phyloP scores from a whole-genome alignment of 2,329 filamentous ascomycete genomes.

The Venturia aucupariae region DNA sequence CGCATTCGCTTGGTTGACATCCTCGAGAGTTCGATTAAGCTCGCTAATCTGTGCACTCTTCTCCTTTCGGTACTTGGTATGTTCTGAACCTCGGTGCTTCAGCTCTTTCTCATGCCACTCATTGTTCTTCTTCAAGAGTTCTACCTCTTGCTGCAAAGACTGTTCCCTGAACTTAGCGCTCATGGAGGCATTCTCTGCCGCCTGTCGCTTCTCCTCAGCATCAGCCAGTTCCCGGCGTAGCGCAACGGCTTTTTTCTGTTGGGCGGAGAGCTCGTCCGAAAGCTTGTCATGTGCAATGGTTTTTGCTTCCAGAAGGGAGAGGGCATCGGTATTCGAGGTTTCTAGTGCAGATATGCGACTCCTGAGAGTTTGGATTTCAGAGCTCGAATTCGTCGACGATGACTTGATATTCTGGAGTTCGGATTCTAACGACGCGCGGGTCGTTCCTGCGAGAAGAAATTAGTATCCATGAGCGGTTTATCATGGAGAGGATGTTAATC shows the following conservation, averaged over 20 bases:
- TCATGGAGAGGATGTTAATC: conserved; percentile 18
- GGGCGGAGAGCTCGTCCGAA: conserved; percentile 74
- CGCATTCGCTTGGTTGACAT: conserved; percentile 68
- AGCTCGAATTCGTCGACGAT: conserved; percentile 60
- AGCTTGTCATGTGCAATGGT: conserved; percentile 77
- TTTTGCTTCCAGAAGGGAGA: conserved; percentile 84
- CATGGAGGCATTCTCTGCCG: conserved; percentile 67
- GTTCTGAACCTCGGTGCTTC: conserved; percentile 79
- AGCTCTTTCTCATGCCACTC: conserved; percentile 91
- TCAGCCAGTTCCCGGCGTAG: conserved; percentile 72
- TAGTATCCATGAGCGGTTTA: neutral
- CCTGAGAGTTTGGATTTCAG: conserved; percentile 66
- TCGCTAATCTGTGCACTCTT: conserved; percentile 84
- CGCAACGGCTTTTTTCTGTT: conserved; percentile 80
- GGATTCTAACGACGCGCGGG: conserved; percentile 64
- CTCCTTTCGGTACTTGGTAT: conserved; percentile 86
- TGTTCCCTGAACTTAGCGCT: conserved; percentile 87
- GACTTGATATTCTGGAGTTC: conserved; percentile 73
- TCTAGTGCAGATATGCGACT: conserved; percentile 81
- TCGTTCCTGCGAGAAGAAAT: conserved; percentile 51
- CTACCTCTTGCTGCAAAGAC: conserved; percentile 79
- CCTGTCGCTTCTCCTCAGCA: conserved; percentile 76
- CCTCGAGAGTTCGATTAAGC: conserved; percentile 80
- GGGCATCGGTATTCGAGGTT: conserved; percentile 81
- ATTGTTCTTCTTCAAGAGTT: conserved; percentile 77